phyloP scores from a whole-genome alignment of 2,329 filamentous ascomycete genomes.

The Trichoderma pleuroti region DNA sequence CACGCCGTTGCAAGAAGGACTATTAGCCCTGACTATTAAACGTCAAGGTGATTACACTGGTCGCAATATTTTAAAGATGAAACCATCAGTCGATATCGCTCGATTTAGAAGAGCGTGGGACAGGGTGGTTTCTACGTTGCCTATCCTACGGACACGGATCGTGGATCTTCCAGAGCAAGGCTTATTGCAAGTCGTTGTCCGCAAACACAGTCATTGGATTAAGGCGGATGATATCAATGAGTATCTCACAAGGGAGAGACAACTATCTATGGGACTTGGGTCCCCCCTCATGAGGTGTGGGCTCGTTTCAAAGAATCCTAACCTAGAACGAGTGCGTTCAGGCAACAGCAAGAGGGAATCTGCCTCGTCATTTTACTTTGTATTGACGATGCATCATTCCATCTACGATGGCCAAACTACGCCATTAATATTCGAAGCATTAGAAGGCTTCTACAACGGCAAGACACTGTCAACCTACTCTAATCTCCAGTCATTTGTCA shows the following conservation, averaged over 20 bases:
- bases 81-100: not conserved
- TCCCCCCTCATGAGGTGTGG: not conserved
- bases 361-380: not conserved
- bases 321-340: not conserved
- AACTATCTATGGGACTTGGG: not conserved
- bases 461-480: not conserved
- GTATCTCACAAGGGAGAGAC: not conserved
- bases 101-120: constrained; percentile 1
- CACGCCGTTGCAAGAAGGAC: constrained; percentile 2
- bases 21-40: constrained; percentile 1
- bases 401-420: constrained; percentile 5
- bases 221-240: not conserved
- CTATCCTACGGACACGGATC: constrained; percentile 13
- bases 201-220: not conserved
- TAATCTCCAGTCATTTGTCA: not conserved
- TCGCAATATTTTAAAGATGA: not conserved
- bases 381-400: constrained; percentile 16
- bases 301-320: not conserved
- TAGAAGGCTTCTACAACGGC: not conserved
- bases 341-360: not conserved
- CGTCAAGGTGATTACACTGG: not conserved
- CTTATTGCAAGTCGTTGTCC: constrained; percentile 6
- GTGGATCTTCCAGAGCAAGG: not conserved
- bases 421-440: not conserved
- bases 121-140: not conserved